Base-by-base conservation (phyloP, 805 yeast species). In the Phaffomyces antillensis region DNA sequence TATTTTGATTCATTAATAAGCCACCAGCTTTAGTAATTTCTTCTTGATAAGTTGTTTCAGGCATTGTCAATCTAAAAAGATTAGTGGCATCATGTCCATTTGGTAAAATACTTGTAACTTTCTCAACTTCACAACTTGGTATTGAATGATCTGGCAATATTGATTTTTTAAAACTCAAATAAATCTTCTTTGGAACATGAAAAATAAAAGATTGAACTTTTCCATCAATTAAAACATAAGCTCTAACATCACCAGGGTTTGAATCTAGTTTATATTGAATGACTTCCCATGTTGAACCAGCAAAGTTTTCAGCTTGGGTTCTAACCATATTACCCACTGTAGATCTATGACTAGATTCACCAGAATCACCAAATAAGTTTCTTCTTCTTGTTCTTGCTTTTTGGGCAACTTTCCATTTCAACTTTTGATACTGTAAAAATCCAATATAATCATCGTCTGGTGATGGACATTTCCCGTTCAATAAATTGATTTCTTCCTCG, bases 331-430 rank as follows among this genome's bases (percentile, higher is more conserved):
- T 75, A 9, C 89, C 84, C 37, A 91, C 81, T 5, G 77, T 64
- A 15, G 81, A 71, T 52, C 86, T 69, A 46, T 72, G 76, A 2
- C 81, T 67, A 3, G 79, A 60, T 25, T 69, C 75, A 2, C 72
- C 64, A 7, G 74, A 68, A 28, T 72, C 70, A 33, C 99, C 99
- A 69, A 93, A 91, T 24, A 95, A 63, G 51, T 79, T 81, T 44
- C 72, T 73, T 58, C 97, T 75, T 56, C 95, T 76, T 43, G 72
- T 75, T 53, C 88, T 74, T 48, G 83, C 84, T 49, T 77, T 76
- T n/a, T 76, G 73, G 60, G 88, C 95, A 12, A 79, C 68, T 40
- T 68, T 76, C 99, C 99, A 93, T 58, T 86, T 86, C n/a, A 79
- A 73, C 62, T 91, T 89, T 63, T 86, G 91, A 56, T 85, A 85